These are phyloP conservation scores for Dictyostelium citrinum DNA, from an alignment of 78 protist genomes.

Conservation along the genomic window DNA sequence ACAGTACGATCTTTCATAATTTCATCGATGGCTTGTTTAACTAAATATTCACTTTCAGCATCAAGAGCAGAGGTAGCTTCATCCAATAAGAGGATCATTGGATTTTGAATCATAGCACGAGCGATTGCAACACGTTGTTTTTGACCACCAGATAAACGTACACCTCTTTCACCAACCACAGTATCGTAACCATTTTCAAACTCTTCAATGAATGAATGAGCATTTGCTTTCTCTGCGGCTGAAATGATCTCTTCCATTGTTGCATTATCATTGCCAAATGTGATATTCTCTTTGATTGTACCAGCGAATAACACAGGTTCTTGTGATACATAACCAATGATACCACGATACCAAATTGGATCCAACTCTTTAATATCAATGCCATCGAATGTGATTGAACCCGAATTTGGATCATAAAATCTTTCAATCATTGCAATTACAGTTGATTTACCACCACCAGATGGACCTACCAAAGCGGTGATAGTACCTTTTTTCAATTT, in stretches of 20 bases:
- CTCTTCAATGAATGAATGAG: conserved; percentile 89
- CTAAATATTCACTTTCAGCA: conserved; percentile 87
- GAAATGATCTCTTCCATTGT: conserved; percentile 37
- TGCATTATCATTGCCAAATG: conserved; percentile 80
- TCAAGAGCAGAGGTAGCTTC: conserved; percentile 97
- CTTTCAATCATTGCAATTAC: conserved; percentile 80
- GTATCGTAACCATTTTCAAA: conserved; percentile 85
- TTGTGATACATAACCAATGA: conserved; percentile 85
- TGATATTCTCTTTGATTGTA: conserved; percentile 90
- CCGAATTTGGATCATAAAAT: conserved; percentile 86
- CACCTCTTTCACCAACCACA: conserved; percentile 90
- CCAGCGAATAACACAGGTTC: conserved; percentile 91
- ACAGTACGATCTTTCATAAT: conserved; percentile 65
- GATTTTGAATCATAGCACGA: conserved; percentile 86
- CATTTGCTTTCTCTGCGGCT: conserved; percentile 92
- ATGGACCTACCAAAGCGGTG: conserved; percentile 92
- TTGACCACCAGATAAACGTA: conserved; percentile 88
- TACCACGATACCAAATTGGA: conserved; percentile 65
- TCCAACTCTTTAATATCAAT: conserved; percentile 54
- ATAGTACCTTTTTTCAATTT: conserved; percentile 75
- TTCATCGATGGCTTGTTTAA: conserved; percentile 85
- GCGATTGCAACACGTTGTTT: conserved; percentile 89
- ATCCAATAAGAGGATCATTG: conserved; percentile 92
- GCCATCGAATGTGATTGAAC: conserved; percentile 88
- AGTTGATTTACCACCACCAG: conserved; percentile 94